Evolutionary conservation across 805 yeast genomes (phyloP), one percentile per base, ranked within the genome.

Genomic region (Grigorovia jiainica): DNA sequence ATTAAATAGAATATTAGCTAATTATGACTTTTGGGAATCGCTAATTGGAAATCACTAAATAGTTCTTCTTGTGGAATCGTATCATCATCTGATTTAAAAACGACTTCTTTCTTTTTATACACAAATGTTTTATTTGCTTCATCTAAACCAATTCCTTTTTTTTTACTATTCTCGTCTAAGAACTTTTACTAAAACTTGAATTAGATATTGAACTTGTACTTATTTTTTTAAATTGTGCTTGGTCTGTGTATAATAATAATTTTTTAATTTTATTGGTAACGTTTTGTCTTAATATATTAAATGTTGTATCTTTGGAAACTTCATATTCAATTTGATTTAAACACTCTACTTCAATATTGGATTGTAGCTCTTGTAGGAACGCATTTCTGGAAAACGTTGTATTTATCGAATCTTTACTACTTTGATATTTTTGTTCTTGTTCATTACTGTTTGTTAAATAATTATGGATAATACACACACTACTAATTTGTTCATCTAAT

Each of bases 171-270:
- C 45, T 52, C 51, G 35, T 51, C 43, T n/a, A n/a, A n/a, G n/a
- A n/a, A 20, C 21, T 21, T 4, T 39, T 43, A 18, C 17, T 27
- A 13, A 18, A 15, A 29, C 34, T 20, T 5, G 31, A 51, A 36
- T 55, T 55, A 27, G 45, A 50, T 19, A 43, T 53, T 1, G 58
- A 55, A 29, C 48, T 55, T 1, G 79, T 78, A 5, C 79, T 76
- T 49, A 78, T 61, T 13, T 79, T 78, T 38, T 75, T 72, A 11
- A 76, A 73, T 40, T 77, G 73, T 15, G 75, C 63, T 29, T 66
- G 68, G 54, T 76, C 82, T 1, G 82, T 73, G 38, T 72, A 57
- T 44, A 64, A 60, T 30, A 71, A 48, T 32, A 76, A 53, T 1
- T 66, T 60, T 23, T 63, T 59, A 15, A 67, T 64, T 0, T 72